Conservation (phyloP, 2,329 filamentous ascomycete genomes). For the Stromatinia cepivora region DNA sequence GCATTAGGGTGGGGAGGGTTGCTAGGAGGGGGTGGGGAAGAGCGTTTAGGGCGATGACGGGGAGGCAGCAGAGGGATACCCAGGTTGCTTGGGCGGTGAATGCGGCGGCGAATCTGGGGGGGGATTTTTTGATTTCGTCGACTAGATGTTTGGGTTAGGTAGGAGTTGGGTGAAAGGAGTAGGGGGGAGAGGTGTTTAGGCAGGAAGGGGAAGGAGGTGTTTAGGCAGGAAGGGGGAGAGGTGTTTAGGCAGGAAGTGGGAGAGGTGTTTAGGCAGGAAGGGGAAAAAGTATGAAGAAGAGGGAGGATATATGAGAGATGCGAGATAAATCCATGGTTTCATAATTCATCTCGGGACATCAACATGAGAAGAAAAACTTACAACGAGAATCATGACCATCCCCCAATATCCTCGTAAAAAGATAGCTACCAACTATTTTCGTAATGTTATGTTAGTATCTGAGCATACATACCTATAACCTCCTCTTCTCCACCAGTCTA, state of each 20-base stretch:
- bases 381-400: constrained; percentile 15
- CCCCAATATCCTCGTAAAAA: neutral
- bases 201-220: neutral
- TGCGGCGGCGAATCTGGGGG: constrained; percentile 54
- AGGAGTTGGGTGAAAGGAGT: neutral
- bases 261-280: neutral
- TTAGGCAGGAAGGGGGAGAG: neutral
- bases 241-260: neutral
- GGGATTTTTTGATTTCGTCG: constrained; percentile 53
- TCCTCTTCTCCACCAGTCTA: neutral
- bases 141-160: constrained; percentile 35
- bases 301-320: too few species aligned
- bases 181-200: neutral
- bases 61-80: constrained; percentile 66
- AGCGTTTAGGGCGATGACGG: constrained; percentile 63
- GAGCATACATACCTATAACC: neutral
- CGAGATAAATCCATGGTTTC: neutral
- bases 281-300: too few species aligned
- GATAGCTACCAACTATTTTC: constrained; percentile 10
- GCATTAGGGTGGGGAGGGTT: constrained; percentile 48
- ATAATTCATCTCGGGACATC: neutral
- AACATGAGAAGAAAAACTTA: neutral
- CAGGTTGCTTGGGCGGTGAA: constrained; percentile 65
- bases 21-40: constrained; percentile 55
- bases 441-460: neutral